phyloP scores from a whole-genome alignment of 1,139 yeast species.

The Taphrina populina region DNA sequence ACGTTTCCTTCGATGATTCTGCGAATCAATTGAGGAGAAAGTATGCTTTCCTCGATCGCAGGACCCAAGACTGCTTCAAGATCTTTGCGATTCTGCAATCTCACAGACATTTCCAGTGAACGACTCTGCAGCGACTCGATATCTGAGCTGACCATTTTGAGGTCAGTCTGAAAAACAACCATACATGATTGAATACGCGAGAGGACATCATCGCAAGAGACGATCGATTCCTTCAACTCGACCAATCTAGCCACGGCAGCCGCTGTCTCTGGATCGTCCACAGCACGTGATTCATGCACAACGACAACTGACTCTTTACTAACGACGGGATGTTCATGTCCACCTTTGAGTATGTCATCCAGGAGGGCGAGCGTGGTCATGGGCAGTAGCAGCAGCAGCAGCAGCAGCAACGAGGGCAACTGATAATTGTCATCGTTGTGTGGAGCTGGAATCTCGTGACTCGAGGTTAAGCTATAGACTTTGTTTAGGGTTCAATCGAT shows the following conservation, averaged over 20 bases:
- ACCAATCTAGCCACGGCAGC: conserved; percentile 22
- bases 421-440: no score
- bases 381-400: background rate
- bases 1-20: conserved; percentile 37
- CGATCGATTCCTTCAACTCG: conserved; percentile 48
- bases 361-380: background rate
- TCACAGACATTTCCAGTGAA: conserved; percentile 58
- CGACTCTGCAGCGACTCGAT: conserved; percentile 59
- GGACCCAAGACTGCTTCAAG: conserved; percentile 35
- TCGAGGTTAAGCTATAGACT: no score
- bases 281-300: background rate
- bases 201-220: conserved; percentile 47
- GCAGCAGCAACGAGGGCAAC: background rate
- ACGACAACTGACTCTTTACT: conserved; percentile 4
- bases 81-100: conserved; percentile 48
- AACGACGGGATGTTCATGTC: conserved; percentile 2
- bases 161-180: conserved; percentile 56
- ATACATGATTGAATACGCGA: conserved; percentile 50
- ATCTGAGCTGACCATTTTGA: conserved; percentile 60
- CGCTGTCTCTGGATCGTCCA: conserved; percentile 3
- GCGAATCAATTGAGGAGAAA: conserved; percentile 41
- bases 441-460: no score
- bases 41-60: conserved; percentile 36
- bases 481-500: no score
- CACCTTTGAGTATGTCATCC: conserved; percentile 11